Conservation (phyloP, 495 filamentous ascomycete genomes). For the Melanomma pulvis-pyrius region DNA sequence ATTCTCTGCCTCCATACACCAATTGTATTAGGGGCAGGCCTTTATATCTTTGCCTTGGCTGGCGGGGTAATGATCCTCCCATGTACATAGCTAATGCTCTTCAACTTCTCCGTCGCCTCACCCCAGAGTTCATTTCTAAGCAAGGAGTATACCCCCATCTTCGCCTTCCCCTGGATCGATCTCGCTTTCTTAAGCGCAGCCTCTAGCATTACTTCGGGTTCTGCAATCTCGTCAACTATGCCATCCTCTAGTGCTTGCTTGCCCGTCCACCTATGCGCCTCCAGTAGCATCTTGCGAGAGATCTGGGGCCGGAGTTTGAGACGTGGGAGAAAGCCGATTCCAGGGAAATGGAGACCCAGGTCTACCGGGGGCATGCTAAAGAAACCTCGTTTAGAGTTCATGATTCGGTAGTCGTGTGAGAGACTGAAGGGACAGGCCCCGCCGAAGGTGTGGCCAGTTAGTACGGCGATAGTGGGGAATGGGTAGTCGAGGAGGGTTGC, state of each 20-base stretch:
- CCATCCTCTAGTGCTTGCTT: conserved; percentile 54
- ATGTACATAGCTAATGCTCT: conserved; percentile 57
- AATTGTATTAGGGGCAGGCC: background rate
- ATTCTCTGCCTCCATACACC: background rate
- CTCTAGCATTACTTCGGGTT: conserved; percentile 53
- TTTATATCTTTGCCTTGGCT: conserved; percentile 44
- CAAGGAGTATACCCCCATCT: conserved; percentile 55
- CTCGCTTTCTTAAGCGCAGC: conserved; percentile 48
- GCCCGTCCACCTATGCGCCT: conserved; percentile 56
- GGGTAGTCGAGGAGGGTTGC: conserved; percentile 57
- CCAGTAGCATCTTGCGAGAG: conserved; percentile 56
- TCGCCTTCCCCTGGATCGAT: conserved; percentile 52
- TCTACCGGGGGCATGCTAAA: conserved; percentile 56
- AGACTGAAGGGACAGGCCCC: conserved; percentile 54
- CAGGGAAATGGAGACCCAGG: conserved; percentile 55
- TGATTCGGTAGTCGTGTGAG: conserved; percentile 56
- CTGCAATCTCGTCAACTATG: conserved; percentile 54
- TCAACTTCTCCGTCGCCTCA: conserved; percentile 52
- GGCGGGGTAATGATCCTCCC: conserved; percentile 40
- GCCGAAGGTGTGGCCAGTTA: conserved; percentile 58
- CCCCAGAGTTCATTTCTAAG: conserved; percentile 56
- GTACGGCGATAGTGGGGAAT: conserved; percentile 54
- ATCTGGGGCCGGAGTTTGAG: conserved; percentile 54
- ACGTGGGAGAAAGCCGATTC: conserved; percentile 53
- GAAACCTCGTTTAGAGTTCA: conserved; percentile 56